phyloP scores from a whole-genome alignment of 176 grass and related monocot species.

The Cenchrus purpureus region DNA sequence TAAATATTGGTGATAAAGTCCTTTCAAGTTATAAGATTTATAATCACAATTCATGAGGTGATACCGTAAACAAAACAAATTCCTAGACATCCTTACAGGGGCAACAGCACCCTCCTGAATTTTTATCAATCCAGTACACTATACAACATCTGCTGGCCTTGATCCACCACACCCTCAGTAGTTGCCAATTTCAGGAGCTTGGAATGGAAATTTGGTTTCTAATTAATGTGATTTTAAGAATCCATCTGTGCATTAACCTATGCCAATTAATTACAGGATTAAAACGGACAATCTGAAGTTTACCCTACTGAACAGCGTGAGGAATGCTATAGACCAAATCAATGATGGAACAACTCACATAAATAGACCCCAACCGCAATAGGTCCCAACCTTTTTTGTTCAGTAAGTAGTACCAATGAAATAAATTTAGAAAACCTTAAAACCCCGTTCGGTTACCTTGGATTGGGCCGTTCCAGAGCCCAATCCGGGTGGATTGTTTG shows the following conservation, averaged over 20 bases:
- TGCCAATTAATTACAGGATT: neutral
- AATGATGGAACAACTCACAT: neutral
- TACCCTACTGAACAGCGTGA: constrained; percentile 10
- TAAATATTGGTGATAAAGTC: neutral
- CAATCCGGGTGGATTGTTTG: too few species aligned
- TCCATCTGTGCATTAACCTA: neutral
- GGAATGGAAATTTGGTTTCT: neutral
- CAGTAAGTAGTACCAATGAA: constrained; percentile 12
- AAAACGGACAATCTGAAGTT: neutral
- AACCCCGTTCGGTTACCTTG: too few species aligned
- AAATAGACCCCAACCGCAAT: neutral
- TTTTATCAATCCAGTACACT: constrained; percentile 1
- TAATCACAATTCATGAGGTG: neutral
- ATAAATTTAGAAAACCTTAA: neutral
- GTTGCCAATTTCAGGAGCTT: neutral
- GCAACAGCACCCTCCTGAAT: constrained; percentile 17
- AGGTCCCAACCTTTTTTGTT: constrained; percentile 8
- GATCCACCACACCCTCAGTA: neutral
- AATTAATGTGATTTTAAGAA: constrained; percentile 16
- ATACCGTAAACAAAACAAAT: neutral
- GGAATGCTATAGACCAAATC: neutral
- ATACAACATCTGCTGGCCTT: neutral
- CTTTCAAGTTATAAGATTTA: neutral
- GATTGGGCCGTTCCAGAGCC: too few species aligned
- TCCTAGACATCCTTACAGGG: neutral